Conservation (phyloP, 2,329 filamentous ascomycete genomes). For the Fusarium cyanostomum region DNA sequence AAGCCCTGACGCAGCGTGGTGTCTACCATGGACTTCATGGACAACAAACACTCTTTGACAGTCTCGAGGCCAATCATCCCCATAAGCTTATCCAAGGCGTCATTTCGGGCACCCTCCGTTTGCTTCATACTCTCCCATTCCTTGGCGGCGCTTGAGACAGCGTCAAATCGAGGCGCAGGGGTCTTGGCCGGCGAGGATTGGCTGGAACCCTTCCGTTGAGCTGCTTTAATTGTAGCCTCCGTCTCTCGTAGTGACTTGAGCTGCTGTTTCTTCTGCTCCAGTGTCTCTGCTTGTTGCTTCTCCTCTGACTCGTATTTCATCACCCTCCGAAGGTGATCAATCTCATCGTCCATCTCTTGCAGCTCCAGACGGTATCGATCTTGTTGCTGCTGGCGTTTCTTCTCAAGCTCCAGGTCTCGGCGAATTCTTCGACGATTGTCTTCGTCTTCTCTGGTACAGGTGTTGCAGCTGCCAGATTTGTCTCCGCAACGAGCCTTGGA, state of each 20-base stretch:
- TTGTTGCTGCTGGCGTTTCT: conserved; percentile 55
- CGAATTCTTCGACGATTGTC: conserved; percentile 54
- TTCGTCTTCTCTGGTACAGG: conserved; percentile 62
- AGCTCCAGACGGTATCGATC: conserved; percentile 56
- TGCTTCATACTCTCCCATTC: conserved; percentile 72
- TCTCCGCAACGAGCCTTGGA: conserved; percentile 57
- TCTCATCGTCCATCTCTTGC: conserved; percentile 62
- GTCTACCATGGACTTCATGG: conserved; percentile 71
- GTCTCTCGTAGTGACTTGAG: conserved; percentile 53
- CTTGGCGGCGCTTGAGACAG: conserved; percentile 44
- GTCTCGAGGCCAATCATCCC: conserved; percentile 75
- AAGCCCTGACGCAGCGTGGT: conserved; percentile 65
- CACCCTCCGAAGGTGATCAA: conserved; percentile 57
- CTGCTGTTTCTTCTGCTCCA: conserved; percentile 59
- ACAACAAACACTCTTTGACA: conserved; percentile 71
- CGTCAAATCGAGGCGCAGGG: not conserved
- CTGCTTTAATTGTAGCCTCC: conserved; percentile 30
- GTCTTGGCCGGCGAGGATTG: not conserved
- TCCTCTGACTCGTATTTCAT: conserved; percentile 56
- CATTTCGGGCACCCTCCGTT: conserved; percentile 59
- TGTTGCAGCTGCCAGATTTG: conserved; percentile 53
- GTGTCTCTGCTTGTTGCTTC: conserved; percentile 52
- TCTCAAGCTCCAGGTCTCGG: conserved; percentile 62
- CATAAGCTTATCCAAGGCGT: conserved; percentile 71
- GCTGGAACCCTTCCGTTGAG: not conserved